These are phyloP conservation scores for Dryas drummondii DNA, from an alignment of 306 rosid genomes.

Conservation along the genomic window DNA sequence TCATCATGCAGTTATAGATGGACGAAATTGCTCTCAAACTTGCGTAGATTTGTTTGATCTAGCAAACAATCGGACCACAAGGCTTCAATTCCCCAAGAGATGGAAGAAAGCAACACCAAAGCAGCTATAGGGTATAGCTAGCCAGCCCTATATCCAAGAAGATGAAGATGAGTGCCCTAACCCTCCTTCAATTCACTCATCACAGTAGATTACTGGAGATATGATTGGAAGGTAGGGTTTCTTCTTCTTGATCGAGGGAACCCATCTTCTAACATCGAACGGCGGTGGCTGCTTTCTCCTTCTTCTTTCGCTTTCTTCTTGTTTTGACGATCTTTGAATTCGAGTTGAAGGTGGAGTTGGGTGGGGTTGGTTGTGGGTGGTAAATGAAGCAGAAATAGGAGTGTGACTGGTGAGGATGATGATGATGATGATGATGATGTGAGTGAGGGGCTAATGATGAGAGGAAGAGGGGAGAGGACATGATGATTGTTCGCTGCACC, in stretches of 20 bases:
- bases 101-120: constrained; percentile 34
- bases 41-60: constrained; percentile 36
- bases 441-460: constrained; percentile 69
- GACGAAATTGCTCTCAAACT: constrained; percentile 11
- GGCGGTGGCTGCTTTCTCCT: not conserved
- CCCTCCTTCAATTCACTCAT: constrained; percentile 17
- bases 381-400: constrained; percentile 22
- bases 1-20: not conserved
- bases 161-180: constrained; percentile 30
- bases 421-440: constrained; percentile 59
- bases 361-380: constrained; percentile 47
- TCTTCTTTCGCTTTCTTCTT: constrained; percentile 42
- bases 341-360: constrained; percentile 17
- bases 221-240: constrained; percentile 49
- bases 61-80: constrained; percentile 71
- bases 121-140: not conserved
- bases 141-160: not conserved
- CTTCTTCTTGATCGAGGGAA: constrained; percentile 61
- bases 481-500: constrained; percentile 48
- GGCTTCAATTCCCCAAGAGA: constrained; percentile 90
- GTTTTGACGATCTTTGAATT: constrained; percentile 22
- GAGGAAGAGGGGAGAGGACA: constrained; percentile 51
- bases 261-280: constrained; percentile 47
- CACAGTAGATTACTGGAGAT: not conserved
- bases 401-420: constrained; percentile 27